Conservation (phyloP, 2,329 filamentous ascomycete genomes). For the Aspergillus fumigatus region DNA sequence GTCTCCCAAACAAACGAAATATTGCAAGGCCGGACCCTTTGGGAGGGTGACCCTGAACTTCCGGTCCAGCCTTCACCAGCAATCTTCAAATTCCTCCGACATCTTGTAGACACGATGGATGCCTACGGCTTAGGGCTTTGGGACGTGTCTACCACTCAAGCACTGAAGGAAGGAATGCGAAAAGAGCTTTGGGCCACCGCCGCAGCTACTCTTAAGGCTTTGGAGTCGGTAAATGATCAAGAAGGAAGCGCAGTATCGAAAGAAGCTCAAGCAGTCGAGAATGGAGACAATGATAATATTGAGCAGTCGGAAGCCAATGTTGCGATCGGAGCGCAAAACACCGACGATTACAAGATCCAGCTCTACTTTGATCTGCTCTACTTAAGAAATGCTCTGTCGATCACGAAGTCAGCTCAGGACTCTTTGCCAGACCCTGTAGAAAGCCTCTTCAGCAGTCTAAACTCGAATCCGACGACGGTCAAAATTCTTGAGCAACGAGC, state of each 20-base stretch:
- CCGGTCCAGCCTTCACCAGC: conserved; percentile 74
- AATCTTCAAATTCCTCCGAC: conserved; percentile 66
- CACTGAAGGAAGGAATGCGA: conserved; percentile 58
- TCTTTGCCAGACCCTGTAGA: conserved; percentile 46
- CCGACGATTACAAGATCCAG: conserved; percentile 33
- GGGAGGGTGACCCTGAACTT: conserved; percentile 72
- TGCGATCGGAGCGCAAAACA: conserved; percentile 6
- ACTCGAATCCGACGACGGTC: conserved; percentile 45
- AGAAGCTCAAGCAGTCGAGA: conserved; percentile 4
- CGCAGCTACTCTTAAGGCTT: conserved; percentile 16
- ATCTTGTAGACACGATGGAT: conserved; percentile 63
- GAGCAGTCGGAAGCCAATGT: not conserved
- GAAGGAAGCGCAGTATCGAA: not conserved
- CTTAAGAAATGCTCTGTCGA: conserved; percentile 24
- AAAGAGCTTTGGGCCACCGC: conserved; percentile 41
- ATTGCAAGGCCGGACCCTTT: conserved; percentile 63
- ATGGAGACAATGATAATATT: conserved; percentile 1
- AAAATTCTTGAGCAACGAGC: conserved; percentile 59
- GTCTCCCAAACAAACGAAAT: conserved; percentile 45
- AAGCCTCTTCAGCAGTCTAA: conserved; percentile 44
- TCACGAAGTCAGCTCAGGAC: conserved; percentile 5
- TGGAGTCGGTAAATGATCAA: conserved; percentile 10
- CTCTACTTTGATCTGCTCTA: conserved; percentile 37
- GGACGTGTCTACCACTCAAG: conserved; percentile 62
- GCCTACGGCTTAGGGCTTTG: conserved; percentile 72